Evolutionary conservation across 306 rosid species (phyloP), one percentile per base, ranked within the genome.

Genomic region (Boehmeria nivea): DNA sequence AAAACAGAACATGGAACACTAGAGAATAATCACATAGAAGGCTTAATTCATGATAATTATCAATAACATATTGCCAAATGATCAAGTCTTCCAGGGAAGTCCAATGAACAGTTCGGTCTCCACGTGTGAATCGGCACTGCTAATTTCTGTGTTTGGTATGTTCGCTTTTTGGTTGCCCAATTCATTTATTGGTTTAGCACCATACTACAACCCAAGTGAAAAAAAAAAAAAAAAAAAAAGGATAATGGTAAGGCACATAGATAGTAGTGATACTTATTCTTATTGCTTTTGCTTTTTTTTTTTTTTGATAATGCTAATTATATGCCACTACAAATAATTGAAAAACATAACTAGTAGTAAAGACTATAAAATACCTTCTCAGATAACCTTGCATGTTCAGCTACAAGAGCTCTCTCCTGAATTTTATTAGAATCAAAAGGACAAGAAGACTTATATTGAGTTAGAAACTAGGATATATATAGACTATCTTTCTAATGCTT

Each of bases 51-150:
- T 31, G 5, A 31, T 31, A 31, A 31, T 31, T 31, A 31, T 10
- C 36, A 31, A 4, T 31, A 31, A n/a, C n/a, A n/a, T n/a, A n/a
- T n/a, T n/a, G n/a, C n/a, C n/a, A n/a, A n/a, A n/a, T 10, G 9
- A 31, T 31, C 36, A 31, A 1, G 36, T 31, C 9, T 31, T 31
- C 36, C 80, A 88, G 52, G 71, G 97, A 43, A 60, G 74, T 54
- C 97, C 95, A 65, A 89, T 89, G 73, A 73, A 79, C 76, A 89
- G 71, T 36, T 77, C 94, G 17, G 95, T 89, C 71, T 79, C 94
- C 26, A 89, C 97, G 8, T 79, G 86, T 43, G 94, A 83, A 61
- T 74, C 76, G 45, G 85, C 77, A 54, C 71, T 40, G 15, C 12
- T 73, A 61, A 84, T 77, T 55, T 83, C 84, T 33, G 43, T 59